Conservation (phyloP, 495 filamentous ascomycete genomes). For the Venustampulla echinocandica region DNA sequence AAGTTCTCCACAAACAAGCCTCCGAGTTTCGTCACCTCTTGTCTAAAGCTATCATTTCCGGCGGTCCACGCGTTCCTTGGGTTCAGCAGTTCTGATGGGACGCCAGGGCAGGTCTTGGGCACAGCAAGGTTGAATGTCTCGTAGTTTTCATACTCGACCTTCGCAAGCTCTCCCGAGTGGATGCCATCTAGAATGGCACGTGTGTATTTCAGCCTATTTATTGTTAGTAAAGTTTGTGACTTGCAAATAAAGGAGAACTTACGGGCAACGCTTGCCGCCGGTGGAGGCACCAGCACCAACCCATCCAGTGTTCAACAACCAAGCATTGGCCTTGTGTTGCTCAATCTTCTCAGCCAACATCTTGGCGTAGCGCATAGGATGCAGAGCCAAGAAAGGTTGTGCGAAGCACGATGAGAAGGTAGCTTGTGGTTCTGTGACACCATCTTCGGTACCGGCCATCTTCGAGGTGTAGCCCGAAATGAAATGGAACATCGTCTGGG, state of each 20-base stretch:
- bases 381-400: conserved; percentile 95
- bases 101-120: conserved; percentile 74
- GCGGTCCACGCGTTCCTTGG: conserved; percentile 87
- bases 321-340: conserved; percentile 90
- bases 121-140: conserved; percentile 94
- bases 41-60: conserved; percentile 62
- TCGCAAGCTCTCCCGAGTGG: conserved; percentile 89
- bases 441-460: conserved; percentile 98
- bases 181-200: conserved; percentile 97
- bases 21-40: conserved; percentile 84
- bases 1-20: conserved; percentile 91
- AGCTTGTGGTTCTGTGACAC: conserved; percentile 90
- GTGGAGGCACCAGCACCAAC: conserved; percentile 91
- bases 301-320: conserved; percentile 99
- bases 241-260: conserved; percentile 14
- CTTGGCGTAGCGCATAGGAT: conserved; percentile 97
- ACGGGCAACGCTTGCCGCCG: conserved; percentile 93
- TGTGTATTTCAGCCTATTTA: conserved; percentile 74
- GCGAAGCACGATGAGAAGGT: conserved; percentile 99
- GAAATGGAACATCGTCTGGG: conserved; percentile 99
- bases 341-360: conserved; percentile 99
- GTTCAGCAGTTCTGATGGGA: conserved; percentile 88
- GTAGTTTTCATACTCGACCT: conserved; percentile 88
- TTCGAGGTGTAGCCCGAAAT: conserved; percentile 99
- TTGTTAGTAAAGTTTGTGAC: conserved; percentile 12